Percentiles rank a stretch among this genome's conserved stretches.
Conservation (phyloP, 208 protist genomes). For the Acanthamoeba royreba region DNA sequence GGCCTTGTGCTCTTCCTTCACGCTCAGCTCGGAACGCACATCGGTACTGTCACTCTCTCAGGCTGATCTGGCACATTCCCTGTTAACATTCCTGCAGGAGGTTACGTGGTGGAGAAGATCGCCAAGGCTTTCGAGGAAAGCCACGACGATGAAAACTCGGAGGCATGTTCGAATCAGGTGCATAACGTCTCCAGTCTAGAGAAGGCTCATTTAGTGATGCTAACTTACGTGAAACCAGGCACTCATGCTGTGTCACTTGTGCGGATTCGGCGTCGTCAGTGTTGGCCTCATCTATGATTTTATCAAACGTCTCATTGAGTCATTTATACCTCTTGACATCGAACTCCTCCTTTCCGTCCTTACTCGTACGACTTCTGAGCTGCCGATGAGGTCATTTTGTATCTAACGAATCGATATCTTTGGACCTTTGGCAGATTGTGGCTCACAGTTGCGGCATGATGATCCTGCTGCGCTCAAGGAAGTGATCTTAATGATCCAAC, state of each 20-base stretch:
- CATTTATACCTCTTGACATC: not conserved
- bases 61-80: too few species aligned
- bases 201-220: too few species aligned
- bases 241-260: constrained; percentile 2
- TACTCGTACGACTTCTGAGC: not conserved
- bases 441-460: not conserved
- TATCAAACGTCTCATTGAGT: not conserved
- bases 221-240: too few species aligned
- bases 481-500: not conserved
- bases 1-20: not conserved
- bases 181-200: too few species aligned
- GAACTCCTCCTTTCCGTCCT: constrained; percentile 17
- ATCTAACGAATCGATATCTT: too few species aligned
- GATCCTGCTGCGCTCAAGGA: constrained; percentile 16
- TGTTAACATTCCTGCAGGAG: not conserved
- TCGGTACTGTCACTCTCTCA: not conserved
- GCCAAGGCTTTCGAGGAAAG: not conserved
- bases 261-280: not conserved
- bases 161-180: not conserved
- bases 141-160: not conserved
- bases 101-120: not conserved
- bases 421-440: too few species aligned
- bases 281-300: not conserved
- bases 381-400: too few species aligned
- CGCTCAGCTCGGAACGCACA: not conserved